A percentile compares a stretch with the other conserved stretches of the same genome.
phyloP scores from a whole-genome alignment of 768 basidiomycete species.

The Suillus fuscotomentosus region DNA sequence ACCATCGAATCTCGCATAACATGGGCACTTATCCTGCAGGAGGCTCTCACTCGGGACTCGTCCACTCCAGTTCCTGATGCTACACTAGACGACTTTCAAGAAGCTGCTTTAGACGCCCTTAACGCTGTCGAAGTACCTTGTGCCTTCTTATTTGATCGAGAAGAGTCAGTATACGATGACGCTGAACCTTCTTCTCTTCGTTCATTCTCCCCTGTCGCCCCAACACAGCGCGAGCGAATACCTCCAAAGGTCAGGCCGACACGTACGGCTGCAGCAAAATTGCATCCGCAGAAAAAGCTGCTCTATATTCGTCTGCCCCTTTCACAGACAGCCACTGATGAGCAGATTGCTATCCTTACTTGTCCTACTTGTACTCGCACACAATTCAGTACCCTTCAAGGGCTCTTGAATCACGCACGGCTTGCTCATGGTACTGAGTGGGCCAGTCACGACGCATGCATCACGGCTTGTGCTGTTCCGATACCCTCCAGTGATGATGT shows the following conservation, averaged over 20 bases:
- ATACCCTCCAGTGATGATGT: conserved; percentile 31
- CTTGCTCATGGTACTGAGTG: conserved; percentile 47
- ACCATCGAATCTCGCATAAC: conserved; percentile 44
- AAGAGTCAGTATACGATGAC: conserved; percentile 10
- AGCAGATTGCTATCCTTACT: conserved; percentile 32
- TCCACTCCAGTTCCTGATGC: conserved; percentile 13
- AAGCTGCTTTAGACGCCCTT: conserved; percentile 42
- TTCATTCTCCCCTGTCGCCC: conserved; percentile 18
- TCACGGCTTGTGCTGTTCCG: conserved; percentile 41
- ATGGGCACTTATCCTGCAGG: conserved; percentile 43
- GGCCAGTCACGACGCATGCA: conserved; percentile 52
- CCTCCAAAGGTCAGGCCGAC: conserved; percentile 26
- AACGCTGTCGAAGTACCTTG: conserved; percentile 40
- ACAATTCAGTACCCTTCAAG: conserved; percentile 51
- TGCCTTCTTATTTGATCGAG: conserved; percentile 35
- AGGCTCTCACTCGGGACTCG: conserved; percentile 26
- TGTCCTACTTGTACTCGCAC: conserved; percentile 45
- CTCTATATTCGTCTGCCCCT: conserved; percentile 39
- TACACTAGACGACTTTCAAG: conserved; percentile 31
- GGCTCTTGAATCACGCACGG: conserved; percentile 52
- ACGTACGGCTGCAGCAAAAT: conserved; percentile 22
- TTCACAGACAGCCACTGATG: conserved; percentile 19
- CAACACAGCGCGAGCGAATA: conserved; percentile 16
- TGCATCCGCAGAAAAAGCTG: conserved; percentile 33
- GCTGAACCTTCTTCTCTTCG: conserved; percentile 21